phyloP scores from a whole-genome alignment of 1,284 basidiomycete species.

The Inonotus obliquus region DNA sequence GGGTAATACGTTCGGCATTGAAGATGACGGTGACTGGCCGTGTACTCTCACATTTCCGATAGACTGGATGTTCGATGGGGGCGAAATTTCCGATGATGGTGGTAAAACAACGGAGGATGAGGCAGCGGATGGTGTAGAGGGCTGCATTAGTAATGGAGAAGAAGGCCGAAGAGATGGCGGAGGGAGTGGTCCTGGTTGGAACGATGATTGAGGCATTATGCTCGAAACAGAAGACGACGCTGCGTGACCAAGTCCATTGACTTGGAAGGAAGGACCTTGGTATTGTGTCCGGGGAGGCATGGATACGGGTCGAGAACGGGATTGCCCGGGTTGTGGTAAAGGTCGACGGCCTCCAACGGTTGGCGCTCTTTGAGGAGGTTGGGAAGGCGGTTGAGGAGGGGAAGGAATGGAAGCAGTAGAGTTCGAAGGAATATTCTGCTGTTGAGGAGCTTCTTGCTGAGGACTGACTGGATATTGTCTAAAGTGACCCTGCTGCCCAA shows the following conservation, averaged over 20 bases:
- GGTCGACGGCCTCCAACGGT: slow-evolving; percentile 2
- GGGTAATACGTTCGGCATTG: too few species aligned
- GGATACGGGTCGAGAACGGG: slow-evolving; percentile 10
- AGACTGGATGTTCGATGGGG: too few species aligned
- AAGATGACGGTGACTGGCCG: too few species aligned
- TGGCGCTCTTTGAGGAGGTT: not conserved
- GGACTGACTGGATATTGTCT: not conserved
- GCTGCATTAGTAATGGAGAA: slow-evolving; percentile 10
- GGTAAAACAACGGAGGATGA: too few species aligned
- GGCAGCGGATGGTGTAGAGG: too few species aligned
- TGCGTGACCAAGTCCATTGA: slow-evolving; percentile 5
- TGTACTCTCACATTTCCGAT: too few species aligned
- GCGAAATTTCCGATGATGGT: too few species aligned
- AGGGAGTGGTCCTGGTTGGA: not conserved
- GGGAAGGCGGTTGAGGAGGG: not conserved
- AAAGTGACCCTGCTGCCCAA: slow-evolving; percentile 3
- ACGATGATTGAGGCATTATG: slow-evolving; percentile 5
- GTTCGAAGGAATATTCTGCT: slow-evolving; percentile 2
- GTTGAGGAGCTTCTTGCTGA: not conserved
- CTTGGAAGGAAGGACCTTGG: not conserved
- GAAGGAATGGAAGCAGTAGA: not conserved
- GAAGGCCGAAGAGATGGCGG: not conserved
- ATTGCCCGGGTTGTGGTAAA: slow-evolving; percentile 10
- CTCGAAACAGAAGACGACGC: slow-evolving; percentile 5
- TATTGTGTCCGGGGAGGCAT: slow-evolving; percentile 15